Base-by-base conservation (phyloP, 2,329 filamentous ascomycete species). In the Orbilia quercus region DNA sequence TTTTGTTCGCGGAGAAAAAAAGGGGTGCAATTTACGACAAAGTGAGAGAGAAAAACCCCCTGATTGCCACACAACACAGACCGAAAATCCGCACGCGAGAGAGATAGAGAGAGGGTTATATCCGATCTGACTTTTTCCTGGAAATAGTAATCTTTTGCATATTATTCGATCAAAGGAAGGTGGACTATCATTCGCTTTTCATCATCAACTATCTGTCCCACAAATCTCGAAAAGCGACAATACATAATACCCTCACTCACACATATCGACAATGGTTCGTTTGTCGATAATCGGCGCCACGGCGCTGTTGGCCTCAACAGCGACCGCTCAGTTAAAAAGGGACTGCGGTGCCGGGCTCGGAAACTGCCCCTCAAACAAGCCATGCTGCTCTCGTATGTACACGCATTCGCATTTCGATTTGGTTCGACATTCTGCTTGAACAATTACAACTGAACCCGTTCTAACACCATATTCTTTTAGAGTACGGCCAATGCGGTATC, bases 401-500 rank as follows among this genome's bases (percentile, higher is more conserved):
- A 16, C 22, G 31, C 48, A 38, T 23, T 60, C 59, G 25, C 18
- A 51, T 31, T 9, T 31, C 28, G 9, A 9, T 31, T 9, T 31
- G 28, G 11, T 48, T 25, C 34, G 45, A 25, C 23, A 45, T 58
- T 69, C 40, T 57, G 67, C 38, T 44, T 16, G 6, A 18, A 25
- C 16, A 4, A 14, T 12, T 3, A 65, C 48, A 12, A 20, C 11
- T 28, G 11, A 4, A 2, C 45, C 28, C 28, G 25, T 28, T 44
- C 23, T 50, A 44, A 23, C 11, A 3, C 54, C 34, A 7, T 16
- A 18, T 38, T 69, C 76, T 47, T 77, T 55, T 79, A 96, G 92
- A 95, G 82, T 98, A 97, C 82, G 91, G 91, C 78, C 85, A 94
- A 81, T 98, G 95, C 79, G 95, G 77, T 83, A 88, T 92, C 64